Conservation (phyloP, 2,329 filamentous ascomycete genomes). For the Didymella pinodella region DNA sequence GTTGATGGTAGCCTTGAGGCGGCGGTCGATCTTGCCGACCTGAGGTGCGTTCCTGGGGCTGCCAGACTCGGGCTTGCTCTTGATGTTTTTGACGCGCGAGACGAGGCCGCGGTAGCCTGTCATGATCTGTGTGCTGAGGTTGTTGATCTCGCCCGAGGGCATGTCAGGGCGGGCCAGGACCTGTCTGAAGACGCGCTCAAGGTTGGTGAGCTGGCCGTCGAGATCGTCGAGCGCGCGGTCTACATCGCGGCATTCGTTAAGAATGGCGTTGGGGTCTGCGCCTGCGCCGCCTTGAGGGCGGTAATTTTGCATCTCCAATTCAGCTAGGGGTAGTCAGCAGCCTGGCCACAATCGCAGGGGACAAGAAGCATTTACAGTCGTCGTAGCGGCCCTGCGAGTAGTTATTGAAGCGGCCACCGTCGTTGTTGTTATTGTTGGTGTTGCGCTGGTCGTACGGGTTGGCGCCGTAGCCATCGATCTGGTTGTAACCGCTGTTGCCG, state of each 20-base stretch:
- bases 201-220: slow-evolving; percentile 73
- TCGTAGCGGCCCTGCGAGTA: slow-evolving; percentile 55
- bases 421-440: slow-evolving; percentile 32
- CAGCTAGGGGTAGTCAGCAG: slow-evolving; percentile 46
- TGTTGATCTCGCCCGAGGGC: slow-evolving; percentile 74
- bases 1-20: slow-evolving; percentile 81
- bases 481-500: slow-evolving; percentile 52
- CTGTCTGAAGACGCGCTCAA: slow-evolving; percentile 74
- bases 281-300: slow-evolving; percentile 34
- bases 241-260: slow-evolving; percentile 85
- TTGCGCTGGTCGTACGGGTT: slow-evolving; percentile 56
- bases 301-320: slow-evolving; percentile 74
- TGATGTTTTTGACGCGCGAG: slow-evolving; percentile 80
- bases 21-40: slow-evolving; percentile 80
- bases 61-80: slow-evolving; percentile 78
- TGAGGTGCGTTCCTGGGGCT: slow-evolving; percentile 78
- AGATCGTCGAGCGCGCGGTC: slow-evolving; percentile 78
- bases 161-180: slow-evolving; percentile 79
- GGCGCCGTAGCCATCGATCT: slow-evolving; percentile 52
- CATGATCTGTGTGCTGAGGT: slow-evolving; percentile 81
- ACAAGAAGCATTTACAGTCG: slow-evolving; percentile 38
- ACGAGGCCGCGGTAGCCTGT: slow-evolving; percentile 80
- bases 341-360: slow-evolving; percentile 33
- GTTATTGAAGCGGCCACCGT: slow-evolving; percentile 64
- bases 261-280: slow-evolving; percentile 73